A percentile compares a stretch with the other conserved stretches of the same genome.
Conservation (phyloP, 164 flowering plant species). For the Berberis vulgaris region DNA sequence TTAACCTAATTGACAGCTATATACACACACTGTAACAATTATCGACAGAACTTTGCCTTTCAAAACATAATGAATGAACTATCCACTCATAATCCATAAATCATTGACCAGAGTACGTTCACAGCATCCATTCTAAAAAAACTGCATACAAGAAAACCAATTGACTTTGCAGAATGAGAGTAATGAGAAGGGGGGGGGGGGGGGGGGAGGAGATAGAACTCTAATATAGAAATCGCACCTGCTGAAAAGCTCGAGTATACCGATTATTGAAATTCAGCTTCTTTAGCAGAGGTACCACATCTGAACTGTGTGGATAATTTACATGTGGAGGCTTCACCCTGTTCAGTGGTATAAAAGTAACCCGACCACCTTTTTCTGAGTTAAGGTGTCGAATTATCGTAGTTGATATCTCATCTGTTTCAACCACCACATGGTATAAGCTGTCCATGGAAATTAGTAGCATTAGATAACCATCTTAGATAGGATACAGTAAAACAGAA, state of each 20-base stretch:
- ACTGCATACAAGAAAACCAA: too few relatives aligned
- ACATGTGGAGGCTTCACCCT: slow-evolving; percentile 74
- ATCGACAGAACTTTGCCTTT: too few relatives aligned
- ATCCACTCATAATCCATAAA: too few relatives aligned
- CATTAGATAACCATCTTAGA: background rate
- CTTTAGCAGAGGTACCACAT: slow-evolving; percentile 75
- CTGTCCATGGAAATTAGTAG: slow-evolving; percentile 35
- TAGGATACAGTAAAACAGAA: background rate
- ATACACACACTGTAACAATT: too few relatives aligned
- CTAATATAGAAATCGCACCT: slow-evolving; percentile 36
- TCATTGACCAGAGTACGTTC: too few relatives aligned
- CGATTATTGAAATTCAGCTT: slow-evolving; percentile 49
- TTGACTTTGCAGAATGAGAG: too few relatives aligned
- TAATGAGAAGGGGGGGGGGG: too few relatives aligned
- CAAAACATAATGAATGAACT: too few relatives aligned
- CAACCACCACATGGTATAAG: slow-evolving; percentile 96
- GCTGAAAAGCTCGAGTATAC: slow-evolving; percentile 61
- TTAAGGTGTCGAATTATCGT: slow-evolving; percentile 78
- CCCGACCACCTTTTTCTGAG: slow-evolving; percentile 83
- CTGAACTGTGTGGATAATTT: slow-evolving; percentile 69
- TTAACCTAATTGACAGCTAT: too few relatives aligned
- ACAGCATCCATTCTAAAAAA: too few relatives aligned
- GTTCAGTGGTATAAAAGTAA: slow-evolving; percentile 94
- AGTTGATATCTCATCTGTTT: slow-evolving; percentile 84
- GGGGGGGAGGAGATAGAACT: too few relatives aligned